Conservation (phyloP, 2,329 filamentous ascomycete species). For the Pseudogymnoascus sp. region DNA sequence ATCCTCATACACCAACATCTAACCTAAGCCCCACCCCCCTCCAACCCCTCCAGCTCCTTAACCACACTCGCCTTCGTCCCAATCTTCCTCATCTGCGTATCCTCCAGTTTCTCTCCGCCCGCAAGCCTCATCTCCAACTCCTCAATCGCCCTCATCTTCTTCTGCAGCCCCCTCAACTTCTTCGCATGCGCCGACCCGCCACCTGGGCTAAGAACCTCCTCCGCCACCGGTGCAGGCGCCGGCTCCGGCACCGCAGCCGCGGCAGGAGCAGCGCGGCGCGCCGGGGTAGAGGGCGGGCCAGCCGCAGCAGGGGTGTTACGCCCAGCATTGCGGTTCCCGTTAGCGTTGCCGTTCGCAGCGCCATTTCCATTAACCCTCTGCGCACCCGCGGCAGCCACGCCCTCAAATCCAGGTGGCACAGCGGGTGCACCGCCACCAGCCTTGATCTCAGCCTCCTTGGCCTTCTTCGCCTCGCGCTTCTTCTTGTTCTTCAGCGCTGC, state of each 20-base stretch:
- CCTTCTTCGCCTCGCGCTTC: constrained; percentile 90
- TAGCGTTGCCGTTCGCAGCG: constrained; percentile 24
- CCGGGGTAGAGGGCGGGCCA: constrained; percentile 16
- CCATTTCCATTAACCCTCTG: constrained; percentile 28
- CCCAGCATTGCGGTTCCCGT: constrained; percentile 13
- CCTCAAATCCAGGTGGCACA: constrained; percentile 37
- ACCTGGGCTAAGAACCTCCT: constrained; percentile 45
- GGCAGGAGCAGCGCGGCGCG: constrained; percentile 24
- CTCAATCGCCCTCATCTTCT: constrained; percentile 97
- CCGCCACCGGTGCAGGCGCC: constrained; percentile 31
- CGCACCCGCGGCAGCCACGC: constrained; percentile 34
- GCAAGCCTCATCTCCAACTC: constrained; percentile 96
- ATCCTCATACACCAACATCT: not conserved
- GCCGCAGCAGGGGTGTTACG: constrained; percentile 9
- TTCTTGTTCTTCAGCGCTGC: constrained; percentile 95
- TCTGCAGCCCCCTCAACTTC: constrained; percentile 86
- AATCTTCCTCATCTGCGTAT: constrained; percentile 98
- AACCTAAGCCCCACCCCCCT: constrained; percentile 7
- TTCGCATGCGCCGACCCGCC: constrained; percentile 71
- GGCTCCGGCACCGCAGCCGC: constrained; percentile 44
- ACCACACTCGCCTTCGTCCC: constrained; percentile 75
- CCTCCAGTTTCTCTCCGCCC: constrained; percentile 91
- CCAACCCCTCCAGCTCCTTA: constrained; percentile 62
- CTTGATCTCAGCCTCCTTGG: constrained; percentile 66
- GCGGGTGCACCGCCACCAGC: constrained; percentile 29